Conservation (phyloP, 768 basidiomycete species). For the Pleurotus tuoliensis region DNA sequence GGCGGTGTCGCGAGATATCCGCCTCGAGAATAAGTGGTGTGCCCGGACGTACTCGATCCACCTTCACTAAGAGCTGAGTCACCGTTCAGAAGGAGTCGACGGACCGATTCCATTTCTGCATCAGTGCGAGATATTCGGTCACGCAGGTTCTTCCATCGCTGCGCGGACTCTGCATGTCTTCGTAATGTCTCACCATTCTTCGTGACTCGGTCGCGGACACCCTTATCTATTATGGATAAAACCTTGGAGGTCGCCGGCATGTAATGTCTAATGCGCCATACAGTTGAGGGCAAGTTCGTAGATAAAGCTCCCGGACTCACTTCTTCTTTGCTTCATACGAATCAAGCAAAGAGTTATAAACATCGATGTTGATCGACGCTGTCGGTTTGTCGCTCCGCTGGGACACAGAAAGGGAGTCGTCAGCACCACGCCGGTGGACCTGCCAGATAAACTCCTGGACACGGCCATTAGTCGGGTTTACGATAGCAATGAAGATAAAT, state of each 20-base stretch:
- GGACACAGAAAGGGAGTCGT: conserved; percentile 47
- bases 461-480: conserved; percentile 3
- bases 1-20: conserved; percentile 67
- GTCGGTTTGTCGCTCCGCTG: conserved; percentile 48
- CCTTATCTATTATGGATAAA: conserved; percentile 90
- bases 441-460: conserved; percentile 82
- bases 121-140: conserved; percentile 82
- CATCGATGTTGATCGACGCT: conserved; percentile 44
- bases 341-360: conserved; percentile 62
- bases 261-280: conserved; percentile 64
- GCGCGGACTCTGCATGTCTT: conserved; percentile 83
- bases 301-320: conserved; percentile 34
- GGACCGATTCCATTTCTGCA: conserved; percentile 72
- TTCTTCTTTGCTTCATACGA: conserved; percentile 88
- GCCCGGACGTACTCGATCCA: conserved; percentile 66
- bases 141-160: conserved; percentile 76
- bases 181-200: conserved; percentile 96
- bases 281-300: conserved; percentile 9
- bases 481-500: background rate
- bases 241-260: conserved; percentile 92
- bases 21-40: conserved; percentile 38
- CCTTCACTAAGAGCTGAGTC: conserved; percentile 57
- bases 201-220: conserved; percentile 87
- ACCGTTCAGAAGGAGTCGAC: conserved; percentile 52
- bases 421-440: conserved; percentile 55